These are phyloP conservation scores for Umbelopsis ramanniana DNA, from an alignment of 192 early-diverging fungal species.

Conservation along the genomic window DNA sequence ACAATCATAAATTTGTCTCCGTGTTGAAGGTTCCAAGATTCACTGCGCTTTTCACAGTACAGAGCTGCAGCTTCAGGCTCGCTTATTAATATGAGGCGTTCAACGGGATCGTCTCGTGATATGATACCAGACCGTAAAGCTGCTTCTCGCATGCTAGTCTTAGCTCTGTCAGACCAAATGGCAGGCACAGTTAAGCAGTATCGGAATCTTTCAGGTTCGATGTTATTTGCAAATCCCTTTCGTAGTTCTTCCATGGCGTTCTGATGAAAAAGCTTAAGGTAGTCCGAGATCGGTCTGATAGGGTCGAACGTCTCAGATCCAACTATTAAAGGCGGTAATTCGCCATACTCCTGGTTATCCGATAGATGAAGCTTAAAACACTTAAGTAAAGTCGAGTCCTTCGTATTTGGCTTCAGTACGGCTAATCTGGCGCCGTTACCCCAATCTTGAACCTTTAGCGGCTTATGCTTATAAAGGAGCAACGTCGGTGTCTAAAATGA, in stretches of 20 bases:
- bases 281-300: neutral
- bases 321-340: slow-evolving; percentile 20
- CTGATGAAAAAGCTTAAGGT: neutral
- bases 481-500: slow-evolving; percentile 40
- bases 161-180: slow-evolving; percentile 45
- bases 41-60: slow-evolving; percentile 44
- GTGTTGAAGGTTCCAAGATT: slow-evolving; percentile 38
- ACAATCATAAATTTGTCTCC: slow-evolving; percentile 50
- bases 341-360: slow-evolving; percentile 10
- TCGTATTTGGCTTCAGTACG: slow-evolving; percentile 35
- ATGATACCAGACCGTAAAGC: slow-evolving; percentile 45
- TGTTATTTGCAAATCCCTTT: slow-evolving; percentile 21
- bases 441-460: slow-evolving; percentile 38
- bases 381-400: slow-evolving; percentile 33
- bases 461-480: slow-evolving; percentile 37
- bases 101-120: slow-evolving; percentile 36
- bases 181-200: slow-evolving; percentile 28
- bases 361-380: slow-evolving; percentile 49
- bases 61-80: slow-evolving; percentile 44
- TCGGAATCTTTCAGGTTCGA: neutral
- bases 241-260: neutral
- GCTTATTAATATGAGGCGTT: slow-evolving; percentile 45
- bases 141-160: slow-evolving; percentile 38
- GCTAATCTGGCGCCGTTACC: slow-evolving; percentile 42
- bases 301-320: slow-evolving; percentile 1